These are phyloP conservation scores for Delitschia confertaspora DNA, from an alignment of 495 filamentous ascomycete species.

Conservation along the genomic window DNA sequence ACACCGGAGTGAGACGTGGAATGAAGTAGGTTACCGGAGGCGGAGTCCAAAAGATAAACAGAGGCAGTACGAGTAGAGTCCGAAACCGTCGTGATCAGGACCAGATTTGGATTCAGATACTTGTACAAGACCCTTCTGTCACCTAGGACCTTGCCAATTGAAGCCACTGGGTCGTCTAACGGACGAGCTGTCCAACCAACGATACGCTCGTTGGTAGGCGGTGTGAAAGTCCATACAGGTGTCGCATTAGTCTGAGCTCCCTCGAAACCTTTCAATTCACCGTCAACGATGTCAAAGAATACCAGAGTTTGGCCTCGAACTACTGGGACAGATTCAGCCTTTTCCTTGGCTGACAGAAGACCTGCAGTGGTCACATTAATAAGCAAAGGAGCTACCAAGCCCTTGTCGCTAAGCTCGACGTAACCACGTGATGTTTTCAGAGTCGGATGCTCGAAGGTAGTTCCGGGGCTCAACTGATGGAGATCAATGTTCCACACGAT, in stretches of 20 bases:
- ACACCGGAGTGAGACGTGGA: slow-evolving; percentile 60
- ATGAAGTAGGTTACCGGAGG: slow-evolving; percentile 72
- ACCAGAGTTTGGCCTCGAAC: slow-evolving; percentile 9
- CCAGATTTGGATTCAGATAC: slow-evolving; percentile 82
- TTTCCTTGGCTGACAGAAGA: slow-evolving; percentile 7
- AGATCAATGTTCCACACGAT: slow-evolving; percentile 66
- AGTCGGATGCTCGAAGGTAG: slow-evolving; percentile 44
- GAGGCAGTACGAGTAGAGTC: slow-evolving; percentile 48
- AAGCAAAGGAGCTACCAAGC: slow-evolving; percentile 7
- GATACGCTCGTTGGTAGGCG: slow-evolving; percentile 57
- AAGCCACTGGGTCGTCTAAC: slow-evolving; percentile 77
- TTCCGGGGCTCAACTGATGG: slow-evolving; percentile 43
- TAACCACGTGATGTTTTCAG: slow-evolving; percentile 37
- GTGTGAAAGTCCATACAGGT: slow-evolving; percentile 62
- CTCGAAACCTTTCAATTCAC: slow-evolving; percentile 26
- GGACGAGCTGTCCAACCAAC: slow-evolving; percentile 57
- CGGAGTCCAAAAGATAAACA: slow-evolving; percentile 77
- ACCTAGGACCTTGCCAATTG: slow-evolving; percentile 86
- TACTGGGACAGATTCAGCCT: neutral
- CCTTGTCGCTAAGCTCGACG: slow-evolving; percentile 45
- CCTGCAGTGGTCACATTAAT: slow-evolving; percentile 27
- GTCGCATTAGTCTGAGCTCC: slow-evolving; percentile 2
- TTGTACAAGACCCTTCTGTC: slow-evolving; percentile 93
- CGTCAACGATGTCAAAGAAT: slow-evolving; percentile 27
- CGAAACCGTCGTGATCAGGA: slow-evolving; percentile 64